Percentiles rank a stretch among this genome's conserved stretches.
These are phyloP conservation scores for Rhododendron williamsianum DNA, from an alignment of 148 eudicot genomes.

Conservation along the genomic window DNA sequence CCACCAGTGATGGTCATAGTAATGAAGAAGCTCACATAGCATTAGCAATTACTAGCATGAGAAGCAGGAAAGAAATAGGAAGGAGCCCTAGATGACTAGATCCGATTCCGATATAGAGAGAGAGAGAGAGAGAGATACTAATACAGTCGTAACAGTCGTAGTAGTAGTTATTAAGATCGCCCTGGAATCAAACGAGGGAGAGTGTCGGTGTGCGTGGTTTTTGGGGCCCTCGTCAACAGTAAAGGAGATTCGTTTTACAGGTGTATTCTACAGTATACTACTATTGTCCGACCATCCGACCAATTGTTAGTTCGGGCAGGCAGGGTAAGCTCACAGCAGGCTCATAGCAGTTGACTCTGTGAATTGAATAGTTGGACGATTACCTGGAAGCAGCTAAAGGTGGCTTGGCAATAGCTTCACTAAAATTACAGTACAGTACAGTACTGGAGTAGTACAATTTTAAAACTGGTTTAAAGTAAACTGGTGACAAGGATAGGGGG, in stretches of 20 bases:
- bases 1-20: not conserved
- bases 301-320: not conserved
- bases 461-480: not conserved
- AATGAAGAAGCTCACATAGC: not conserved
- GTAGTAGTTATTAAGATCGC: not conserved
- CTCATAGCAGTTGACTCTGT: not conserved
- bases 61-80: not conserved
- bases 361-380: not conserved
- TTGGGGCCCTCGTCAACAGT: not conserved
- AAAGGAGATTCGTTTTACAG: not conserved
- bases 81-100: not conserved
- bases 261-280: not conserved
- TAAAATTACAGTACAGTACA: too few relatives aligned
- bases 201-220: not conserved
- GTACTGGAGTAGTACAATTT: too few relatives aligned
- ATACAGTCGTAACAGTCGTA: too few relatives aligned
- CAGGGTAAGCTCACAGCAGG: not conserved
- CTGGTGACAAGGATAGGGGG: not conserved
- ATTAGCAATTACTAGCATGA: not conserved
- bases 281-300: not conserved
- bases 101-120: not conserved
- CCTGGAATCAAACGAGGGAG: not conserved
- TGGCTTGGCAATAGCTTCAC: not conserved
- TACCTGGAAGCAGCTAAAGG: not conserved
- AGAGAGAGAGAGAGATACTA: not conserved